These are phyloP conservation scores for Nicotiana undulata DNA, from an alignment of 257 asterid genomes.

Conservation along the genomic window DNA sequence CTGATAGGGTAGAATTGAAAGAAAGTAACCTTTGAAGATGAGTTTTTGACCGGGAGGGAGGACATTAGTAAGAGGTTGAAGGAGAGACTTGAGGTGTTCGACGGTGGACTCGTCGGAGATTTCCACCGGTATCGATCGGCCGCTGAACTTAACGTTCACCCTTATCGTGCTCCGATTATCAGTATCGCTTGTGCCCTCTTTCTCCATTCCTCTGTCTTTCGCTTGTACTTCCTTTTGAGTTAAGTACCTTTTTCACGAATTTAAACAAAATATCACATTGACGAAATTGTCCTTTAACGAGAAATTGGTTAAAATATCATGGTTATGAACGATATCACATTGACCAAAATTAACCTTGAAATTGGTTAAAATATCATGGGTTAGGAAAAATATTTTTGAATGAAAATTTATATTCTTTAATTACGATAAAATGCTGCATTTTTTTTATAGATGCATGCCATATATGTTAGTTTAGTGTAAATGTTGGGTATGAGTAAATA, in stretches of 20 bases:
- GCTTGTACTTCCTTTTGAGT: not conserved
- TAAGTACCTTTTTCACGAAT: not conserved
- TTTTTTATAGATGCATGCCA: too few relatives aligned
- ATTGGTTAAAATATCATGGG: too few relatives aligned
- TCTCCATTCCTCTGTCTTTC: not conserved
- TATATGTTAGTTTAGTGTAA: too few relatives aligned
- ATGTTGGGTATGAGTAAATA: too few relatives aligned
- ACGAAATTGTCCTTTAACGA: not conserved
- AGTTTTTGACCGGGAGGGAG: constrained; percentile 92
- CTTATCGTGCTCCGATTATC: constrained; percentile 17
- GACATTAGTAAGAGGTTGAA: constrained; percentile 73
- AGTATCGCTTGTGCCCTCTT: constrained; percentile 7
- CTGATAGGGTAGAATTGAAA: not conserved
- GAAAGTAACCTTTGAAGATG: constrained; percentile 55
- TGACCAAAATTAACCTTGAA: not conserved
- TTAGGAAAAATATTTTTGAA: too few relatives aligned
- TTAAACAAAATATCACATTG: not conserved
- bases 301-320: too few relatives aligned
- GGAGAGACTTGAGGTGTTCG: constrained; percentile 54
- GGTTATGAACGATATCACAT: not conserved
- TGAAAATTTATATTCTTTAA: too few relatives aligned
- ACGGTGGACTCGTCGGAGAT: constrained; percentile 38
- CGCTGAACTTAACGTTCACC: constrained; percentile 52
- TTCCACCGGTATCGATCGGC: constrained; percentile 56
- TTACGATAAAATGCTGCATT: too few relatives aligned